Conservation (phyloP, 2,329 filamentous ascomycete species). For the Diaporthe caulivora region DNA sequence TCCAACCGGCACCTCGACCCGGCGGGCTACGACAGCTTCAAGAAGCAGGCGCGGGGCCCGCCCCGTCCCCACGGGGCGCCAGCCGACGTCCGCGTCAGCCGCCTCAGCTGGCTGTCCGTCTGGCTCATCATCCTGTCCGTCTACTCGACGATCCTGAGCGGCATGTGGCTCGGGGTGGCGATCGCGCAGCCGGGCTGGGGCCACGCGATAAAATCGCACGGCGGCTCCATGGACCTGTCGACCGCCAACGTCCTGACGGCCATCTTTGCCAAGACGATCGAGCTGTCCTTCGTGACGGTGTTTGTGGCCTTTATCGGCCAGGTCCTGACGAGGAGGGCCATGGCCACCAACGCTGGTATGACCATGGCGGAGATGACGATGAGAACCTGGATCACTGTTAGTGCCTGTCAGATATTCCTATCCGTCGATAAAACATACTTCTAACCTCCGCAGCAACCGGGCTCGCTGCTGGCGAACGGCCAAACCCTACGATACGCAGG, state of each 20-base stretch:
- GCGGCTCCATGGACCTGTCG: conserved; percentile 67
- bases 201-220: conserved; percentile 61
- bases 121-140: conserved; percentile 64
- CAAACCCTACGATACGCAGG: conserved; percentile 74
- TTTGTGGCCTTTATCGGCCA: conserved; percentile 83
- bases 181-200: conserved; percentile 74
- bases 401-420: conserved; percentile 29
- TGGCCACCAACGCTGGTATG: conserved; percentile 73
- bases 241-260: conserved; percentile 77
- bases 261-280: conserved; percentile 80
- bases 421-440: not conserved
- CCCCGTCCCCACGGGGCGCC: not conserved
- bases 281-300: conserved; percentile 82
- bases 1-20: not conserved
- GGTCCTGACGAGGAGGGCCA: conserved; percentile 76
- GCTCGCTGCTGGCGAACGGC: conserved; percentile 78
- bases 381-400: conserved; percentile 76
- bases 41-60: not conserved
- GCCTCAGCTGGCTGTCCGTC: conserved; percentile 61
- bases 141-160: conserved; percentile 74
- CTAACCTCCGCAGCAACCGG: conserved; percentile 65
- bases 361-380: conserved; percentile 83
- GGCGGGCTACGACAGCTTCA: conserved; percentile 33
- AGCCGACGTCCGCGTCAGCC: conserved; percentile 33
- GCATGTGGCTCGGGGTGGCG: conserved; percentile 74